A percentile compares a stretch with the other conserved stretches of the same genome.
Conservation (phyloP, 192 early-diverging fungal genomes). For the Jimgerdemannia flammicorona region DNA sequence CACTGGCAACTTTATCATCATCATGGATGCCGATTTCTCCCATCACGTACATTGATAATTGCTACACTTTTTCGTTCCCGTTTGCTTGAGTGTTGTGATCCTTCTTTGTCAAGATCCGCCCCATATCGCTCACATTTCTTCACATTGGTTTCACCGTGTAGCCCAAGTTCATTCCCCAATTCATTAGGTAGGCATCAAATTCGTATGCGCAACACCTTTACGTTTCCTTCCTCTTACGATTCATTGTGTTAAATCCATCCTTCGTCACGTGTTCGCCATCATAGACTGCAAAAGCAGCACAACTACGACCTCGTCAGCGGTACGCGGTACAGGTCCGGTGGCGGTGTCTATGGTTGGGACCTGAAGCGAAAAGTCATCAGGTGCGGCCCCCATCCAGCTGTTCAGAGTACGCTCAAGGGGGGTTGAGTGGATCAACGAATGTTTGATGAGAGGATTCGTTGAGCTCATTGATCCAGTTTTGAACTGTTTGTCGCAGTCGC, state of each 20-base stretch:
- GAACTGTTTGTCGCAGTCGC: conserved; percentile 48
- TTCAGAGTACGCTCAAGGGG: too few relatives aligned
- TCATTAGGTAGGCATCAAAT: conserved; percentile 66
- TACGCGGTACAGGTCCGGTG: conserved; percentile 82
- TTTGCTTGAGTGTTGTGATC: too few relatives aligned
- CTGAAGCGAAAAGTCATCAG: conserved; percentile 92
- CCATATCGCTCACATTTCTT: background rate
- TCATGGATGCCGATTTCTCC: conserved; percentile 99
- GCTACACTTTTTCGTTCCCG: conserved; percentile 9
- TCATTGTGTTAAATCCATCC: too few relatives aligned
- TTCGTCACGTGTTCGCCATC: too few relatives aligned
- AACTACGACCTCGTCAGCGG: conserved; percentile 94
- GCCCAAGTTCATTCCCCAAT: conserved; percentile 97
- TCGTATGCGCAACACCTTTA: background rate
- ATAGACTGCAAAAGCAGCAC: conserved; percentile 70
- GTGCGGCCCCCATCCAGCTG: conserved; percentile 26
- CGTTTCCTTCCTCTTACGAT: too few relatives aligned
- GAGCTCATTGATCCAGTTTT: too few relatives aligned
- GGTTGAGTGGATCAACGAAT: too few relatives aligned
- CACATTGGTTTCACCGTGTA: too few relatives aligned
- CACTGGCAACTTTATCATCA: conserved; percentile 93
- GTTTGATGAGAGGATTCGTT: too few relatives aligned
- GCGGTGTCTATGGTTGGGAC: conserved; percentile 98
- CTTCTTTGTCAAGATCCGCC: too few relatives aligned
- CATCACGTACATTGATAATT: conserved; percentile 81